Evolutionary conservation across 2,329 filamentous ascomycete genomes (phyloP).

Genomic region (Fusarium sp.): DNA sequence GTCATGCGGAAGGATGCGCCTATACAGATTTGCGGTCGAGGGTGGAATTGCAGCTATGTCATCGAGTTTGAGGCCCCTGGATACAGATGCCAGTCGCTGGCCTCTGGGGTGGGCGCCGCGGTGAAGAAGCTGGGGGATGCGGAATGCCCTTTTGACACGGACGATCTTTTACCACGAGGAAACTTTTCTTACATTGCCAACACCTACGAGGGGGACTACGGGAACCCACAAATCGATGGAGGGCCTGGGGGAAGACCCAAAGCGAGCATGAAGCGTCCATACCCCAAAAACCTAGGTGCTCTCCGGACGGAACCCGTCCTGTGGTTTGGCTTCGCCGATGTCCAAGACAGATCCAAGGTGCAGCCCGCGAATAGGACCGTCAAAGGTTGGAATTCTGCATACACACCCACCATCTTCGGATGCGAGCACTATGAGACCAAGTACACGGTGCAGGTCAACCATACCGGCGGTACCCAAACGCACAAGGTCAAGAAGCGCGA

Average conservation of each 20-base stretch:
- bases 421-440: conserved; percentile 41
- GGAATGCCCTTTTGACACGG: conserved; percentile 38
- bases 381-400: conserved; percentile 37
- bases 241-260: conserved; percentile 25
- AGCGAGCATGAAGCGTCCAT: conserved; percentile 16
- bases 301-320: conserved; percentile 41
- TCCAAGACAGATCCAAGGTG: conserved; percentile 27
- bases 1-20: conserved; percentile 31
- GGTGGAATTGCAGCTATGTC: conserved; percentile 42
- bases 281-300: conserved; percentile 35
- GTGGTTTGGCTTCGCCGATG: conserved; percentile 42
- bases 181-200: conserved; percentile 39
- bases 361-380: conserved; percentile 21
- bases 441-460: conserved; percentile 41
- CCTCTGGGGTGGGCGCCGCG: conserved; percentile 18
- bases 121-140: conserved; percentile 31
- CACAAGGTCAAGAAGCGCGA: conserved; percentile 31
- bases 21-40: conserved; percentile 35
- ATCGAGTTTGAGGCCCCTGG: conserved; percentile 40
- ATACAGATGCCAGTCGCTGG: conserved; percentile 35
- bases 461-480: conserved; percentile 34
- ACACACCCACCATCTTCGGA: conserved; percentile 43
- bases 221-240: conserved; percentile 21
- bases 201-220: conserved; percentile 36
- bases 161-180: conserved; percentile 31